These are phyloP conservation scores for Brettanomyces custersianus DNA, from an alignment of 805 yeast genomes.

Conservation along the genomic window DNA sequence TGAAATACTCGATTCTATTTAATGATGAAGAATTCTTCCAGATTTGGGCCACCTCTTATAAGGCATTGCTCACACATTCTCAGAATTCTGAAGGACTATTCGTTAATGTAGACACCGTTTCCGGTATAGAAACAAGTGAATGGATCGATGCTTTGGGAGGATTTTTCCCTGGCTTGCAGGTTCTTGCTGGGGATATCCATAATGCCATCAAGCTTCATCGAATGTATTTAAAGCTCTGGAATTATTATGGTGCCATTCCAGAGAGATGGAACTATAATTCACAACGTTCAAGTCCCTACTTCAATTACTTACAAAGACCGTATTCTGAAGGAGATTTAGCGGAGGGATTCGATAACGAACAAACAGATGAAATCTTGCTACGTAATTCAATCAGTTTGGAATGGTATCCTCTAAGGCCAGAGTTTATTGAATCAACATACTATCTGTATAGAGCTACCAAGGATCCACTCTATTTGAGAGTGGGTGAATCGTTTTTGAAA, in stretches of 20 bases:
- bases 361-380: constrained; percentile 17
- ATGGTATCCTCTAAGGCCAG: constrained; percentile 93
- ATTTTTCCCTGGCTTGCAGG: constrained; percentile 82
- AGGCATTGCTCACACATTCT: constrained; percentile 47
- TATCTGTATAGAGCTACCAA: constrained; percentile 73
- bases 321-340: constrained; percentile 14
- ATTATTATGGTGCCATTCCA: constrained; percentile 70
- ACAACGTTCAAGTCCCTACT: constrained; percentile 12
- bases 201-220: constrained; percentile 58
- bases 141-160: constrained; percentile 89
- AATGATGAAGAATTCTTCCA: constrained; percentile 42
- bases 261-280: constrained; percentile 66
- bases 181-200: constrained; percentile 61
- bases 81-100: constrained; percentile 26
- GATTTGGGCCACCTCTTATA: constrained; percentile 56
- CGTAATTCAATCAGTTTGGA: constrained; percentile 46
- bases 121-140: constrained; percentile 39
- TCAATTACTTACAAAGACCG: constrained; percentile 6
- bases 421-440: constrained; percentile 83
- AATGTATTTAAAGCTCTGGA: constrained; percentile 69
- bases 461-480: constrained; percentile 74
- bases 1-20: constrained; percentile 67
- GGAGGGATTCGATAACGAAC: constrained; percentile 12
- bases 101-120: constrained; percentile 44
- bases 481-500: constrained; percentile 58